These are phyloP conservation scores for Penicillium sp. DNA, from an alignment of 2,329 filamentous ascomycete genomes.

Conservation along the genomic window DNA sequence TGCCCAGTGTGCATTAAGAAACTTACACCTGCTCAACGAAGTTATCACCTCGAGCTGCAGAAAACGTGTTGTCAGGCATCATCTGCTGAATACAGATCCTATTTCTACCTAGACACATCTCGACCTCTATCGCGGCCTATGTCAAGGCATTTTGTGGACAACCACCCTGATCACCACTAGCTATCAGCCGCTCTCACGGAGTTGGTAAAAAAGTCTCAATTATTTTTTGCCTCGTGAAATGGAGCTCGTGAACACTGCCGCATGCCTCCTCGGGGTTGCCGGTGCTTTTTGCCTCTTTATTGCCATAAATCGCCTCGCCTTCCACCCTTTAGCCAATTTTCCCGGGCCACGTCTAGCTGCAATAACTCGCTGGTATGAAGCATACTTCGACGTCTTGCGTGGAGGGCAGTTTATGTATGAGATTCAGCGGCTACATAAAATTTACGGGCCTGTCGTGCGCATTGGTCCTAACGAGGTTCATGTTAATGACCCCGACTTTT, in stretches of 20 bases:
- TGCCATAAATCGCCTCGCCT: background rate
- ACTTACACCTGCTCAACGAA: background rate
- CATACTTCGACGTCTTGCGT: background rate
- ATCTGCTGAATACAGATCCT: background rate
- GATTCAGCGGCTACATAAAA: background rate
- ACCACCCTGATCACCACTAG: no score
- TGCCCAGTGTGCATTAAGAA: background rate
- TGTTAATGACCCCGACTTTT: background rate
- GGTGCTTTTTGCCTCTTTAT: background rate
- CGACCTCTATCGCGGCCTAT: background rate
- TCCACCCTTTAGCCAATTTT: background rate
- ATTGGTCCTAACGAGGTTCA: slow-evolving; percentile 1
- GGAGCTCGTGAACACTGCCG: background rate
- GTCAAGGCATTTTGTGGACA: background rate
- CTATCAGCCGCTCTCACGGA: no score
- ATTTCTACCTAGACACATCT: background rate
- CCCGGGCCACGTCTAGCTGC: background rate
- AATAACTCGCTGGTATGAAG: background rate
- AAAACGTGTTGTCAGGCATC: background rate
- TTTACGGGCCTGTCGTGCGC: background rate
- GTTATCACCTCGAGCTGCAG: background rate
- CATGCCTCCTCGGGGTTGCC: background rate
- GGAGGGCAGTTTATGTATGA: slow-evolving; percentile 3
- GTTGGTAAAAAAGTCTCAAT: background rate
- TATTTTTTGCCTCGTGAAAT: background rate